Evolutionary conservation across 768 basidiomycete species (phyloP).

Genomic region (Tricholoma flavovirens): DNA sequence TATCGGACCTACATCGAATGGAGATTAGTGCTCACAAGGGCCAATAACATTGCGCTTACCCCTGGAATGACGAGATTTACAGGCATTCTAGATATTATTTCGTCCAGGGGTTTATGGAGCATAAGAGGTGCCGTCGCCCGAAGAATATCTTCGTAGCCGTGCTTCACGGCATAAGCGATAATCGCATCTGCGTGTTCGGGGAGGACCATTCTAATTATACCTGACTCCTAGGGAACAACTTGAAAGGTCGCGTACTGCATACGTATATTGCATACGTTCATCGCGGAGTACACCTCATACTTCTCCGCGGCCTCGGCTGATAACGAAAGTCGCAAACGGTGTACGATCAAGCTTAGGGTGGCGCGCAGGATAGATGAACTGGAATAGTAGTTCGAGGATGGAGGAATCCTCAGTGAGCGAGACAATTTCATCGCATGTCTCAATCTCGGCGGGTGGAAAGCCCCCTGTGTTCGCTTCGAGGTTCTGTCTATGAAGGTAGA

Average conservation of each 20-base stretch:
- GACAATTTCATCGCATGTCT: neutral
- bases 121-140: slow-evolving; percentile 6
- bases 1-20: neutral
- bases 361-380: slow-evolving; percentile 7
- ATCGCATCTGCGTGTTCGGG: slow-evolving; percentile 1
- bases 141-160: slow-evolving; percentile 9
- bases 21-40: neutral
- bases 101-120: slow-evolving; percentile 3
- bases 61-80: slow-evolving; percentile 1
- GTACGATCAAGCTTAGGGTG: slow-evolving; percentile 5
- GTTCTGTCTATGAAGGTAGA: slow-evolving; percentile 9
- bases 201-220: slow-evolving; percentile 1
- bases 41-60: slow-evolving; percentile 5
- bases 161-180: slow-evolving; percentile 6
- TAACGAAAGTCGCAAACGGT: neutral
- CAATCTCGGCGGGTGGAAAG: neutral
- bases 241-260: slow-evolving; percentile 3
- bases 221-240: too few species aligned
- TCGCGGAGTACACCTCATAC: slow-evolving; percentile 5
- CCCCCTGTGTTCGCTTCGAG: slow-evolving; percentile 2
- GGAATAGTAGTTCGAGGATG: slow-evolving; percentile 6
- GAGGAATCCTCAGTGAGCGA: neutral
- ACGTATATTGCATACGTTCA: slow-evolving; percentile 4
- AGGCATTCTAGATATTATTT: slow-evolving; percentile 3
- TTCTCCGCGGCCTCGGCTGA: slow-evolving; percentile 8